Evolutionary conservation across 257 asterid genomes (phyloP), one percentile per base, ranked within the genome.

Genomic region (Solanum sejunctum): DNA sequence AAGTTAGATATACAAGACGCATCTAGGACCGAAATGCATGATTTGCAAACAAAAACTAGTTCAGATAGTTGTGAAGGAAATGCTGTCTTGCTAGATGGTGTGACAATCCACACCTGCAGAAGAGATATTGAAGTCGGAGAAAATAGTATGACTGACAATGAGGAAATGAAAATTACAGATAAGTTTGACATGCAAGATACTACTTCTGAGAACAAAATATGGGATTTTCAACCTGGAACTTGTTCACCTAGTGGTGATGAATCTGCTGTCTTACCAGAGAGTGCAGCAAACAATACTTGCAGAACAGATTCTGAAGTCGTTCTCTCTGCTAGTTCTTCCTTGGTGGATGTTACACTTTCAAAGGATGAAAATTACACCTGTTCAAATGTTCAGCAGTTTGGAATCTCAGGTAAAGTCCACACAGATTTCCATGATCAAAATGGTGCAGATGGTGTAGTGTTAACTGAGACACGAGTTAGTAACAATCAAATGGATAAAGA

Each of bases 1-100:
- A 88, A 83, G 83, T 81, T 82, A 85, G 91, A 88, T 80, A 84
- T 84, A 83, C 58, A 85, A 72, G 79, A 84, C 81, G 84, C 86
- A 72, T 66, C 88, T 82, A 89, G 87, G 86, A 84, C 75, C 83
- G 87, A 81, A 81, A 84, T 85, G 81, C 89, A 81, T 66, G 85
- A 67, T 88, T 67, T 85, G 28, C 88, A 87, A 26, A 75, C 86
- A 85, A 89, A 41, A 79, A 64, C 73, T 16, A 47, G 63, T 82
- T 20, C 64, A n/a, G 83, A 51, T 79, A 82, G 78, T 26, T 55
- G 17, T 82, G 83, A 82, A 41, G 82, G 36, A 20, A 32, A 75
- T 49, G 81, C 61, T 26, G 32, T 57, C 81, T 52, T 83, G 52
- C 54, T 55, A 36, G 84, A 56, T 77, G 55, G 73, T 77, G 66